Base-by-base conservation (phyloP, 495 filamentous ascomycete genomes). In the Elaphomyces granulatus region DNA sequence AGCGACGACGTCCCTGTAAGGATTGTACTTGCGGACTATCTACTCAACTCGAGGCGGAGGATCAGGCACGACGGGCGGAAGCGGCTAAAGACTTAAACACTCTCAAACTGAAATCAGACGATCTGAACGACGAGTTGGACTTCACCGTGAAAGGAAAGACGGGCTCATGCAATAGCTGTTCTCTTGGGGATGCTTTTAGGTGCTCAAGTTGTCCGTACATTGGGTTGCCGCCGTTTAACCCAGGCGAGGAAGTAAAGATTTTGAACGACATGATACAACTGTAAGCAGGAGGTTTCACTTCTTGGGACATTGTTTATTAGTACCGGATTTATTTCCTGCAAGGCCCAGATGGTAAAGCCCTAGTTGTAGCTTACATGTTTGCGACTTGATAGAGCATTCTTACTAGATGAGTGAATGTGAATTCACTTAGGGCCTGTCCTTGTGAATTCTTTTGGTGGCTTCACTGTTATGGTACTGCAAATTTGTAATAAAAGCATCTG, bases 81-180 rank as follows among this genome's bases (percentile, higher is more conserved):
- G 80, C 80, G 17, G 75, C 81, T 46, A 58, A 66, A 43, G 66
- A 63, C 4, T 58, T 85, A 8, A 70, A 74, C 15, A 65, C 69
- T 7, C 53, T 86, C 36, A 94, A 94, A 66, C 67, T 96, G 36
- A 71, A 70, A 23, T 64, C 75, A 1, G 76, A 79, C 46, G 90
- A 96, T 50, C 64, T 98, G 36, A 50, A 52, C 32, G 45, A 75
- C 68, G 84, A 94, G 58, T 67, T 96, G 14, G 90, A 98, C 56
- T 94, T 96, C 55, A 98, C 90, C 1, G 87, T 98, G 12, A 71
- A 88, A 52, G 90, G 92, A 38, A 96, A 94, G 65, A 81, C 85
- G 0, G 87, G 92, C 7, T 87, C 80, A 8, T 98, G 90, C 55
- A 84, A 84, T 2, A 94, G 82, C 54, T 96, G 90, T 54, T 81